phyloP scores from a whole-genome alignment of 306 rosid species.

The Dalbergia oliveri region DNA sequence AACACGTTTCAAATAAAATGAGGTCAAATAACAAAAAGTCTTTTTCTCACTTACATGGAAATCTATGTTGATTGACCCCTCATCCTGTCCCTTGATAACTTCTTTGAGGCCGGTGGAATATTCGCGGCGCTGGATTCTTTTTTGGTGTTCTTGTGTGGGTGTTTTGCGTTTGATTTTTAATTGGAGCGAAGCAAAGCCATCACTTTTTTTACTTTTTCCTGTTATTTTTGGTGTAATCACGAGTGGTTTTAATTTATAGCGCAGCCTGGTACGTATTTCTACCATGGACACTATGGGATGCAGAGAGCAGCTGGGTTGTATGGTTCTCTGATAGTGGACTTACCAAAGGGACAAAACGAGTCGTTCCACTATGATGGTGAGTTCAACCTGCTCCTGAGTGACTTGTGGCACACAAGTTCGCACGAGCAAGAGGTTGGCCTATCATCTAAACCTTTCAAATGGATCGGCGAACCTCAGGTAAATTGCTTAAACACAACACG shows the following conservation, averaged over 20 bases:
- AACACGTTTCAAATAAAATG: too few species aligned
- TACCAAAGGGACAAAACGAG: conserved; percentile 60
- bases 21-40: too few species aligned
- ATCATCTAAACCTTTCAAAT: conserved; percentile 65
- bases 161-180: too few species aligned
- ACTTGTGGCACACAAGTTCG: conserved; percentile 52
- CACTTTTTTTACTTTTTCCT: too few species aligned
- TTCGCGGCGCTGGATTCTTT: background rate
- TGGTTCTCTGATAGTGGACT: conserved; percentile 84
- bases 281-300: conserved; percentile 82
- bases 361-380: conserved; percentile 75
- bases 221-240: too few species aligned
- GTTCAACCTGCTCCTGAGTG: conserved; percentile 66
- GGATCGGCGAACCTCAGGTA: conserved; percentile 86
- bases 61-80: background rate
- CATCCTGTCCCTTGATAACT: background rate
- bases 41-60: too few species aligned
- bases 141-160: background rate
- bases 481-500: too few species aligned
- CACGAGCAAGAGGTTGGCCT: conserved; percentile 67
- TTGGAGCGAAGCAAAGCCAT: too few species aligned
- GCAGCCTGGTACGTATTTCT: conserved; percentile 78
- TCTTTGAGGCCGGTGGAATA: background rate
- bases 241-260: background rate
- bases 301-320: conserved; percentile 86